These are phyloP conservation scores for Rhazya stricta DNA, from an alignment of 257 asterid genomes.

Conservation along the genomic window DNA sequence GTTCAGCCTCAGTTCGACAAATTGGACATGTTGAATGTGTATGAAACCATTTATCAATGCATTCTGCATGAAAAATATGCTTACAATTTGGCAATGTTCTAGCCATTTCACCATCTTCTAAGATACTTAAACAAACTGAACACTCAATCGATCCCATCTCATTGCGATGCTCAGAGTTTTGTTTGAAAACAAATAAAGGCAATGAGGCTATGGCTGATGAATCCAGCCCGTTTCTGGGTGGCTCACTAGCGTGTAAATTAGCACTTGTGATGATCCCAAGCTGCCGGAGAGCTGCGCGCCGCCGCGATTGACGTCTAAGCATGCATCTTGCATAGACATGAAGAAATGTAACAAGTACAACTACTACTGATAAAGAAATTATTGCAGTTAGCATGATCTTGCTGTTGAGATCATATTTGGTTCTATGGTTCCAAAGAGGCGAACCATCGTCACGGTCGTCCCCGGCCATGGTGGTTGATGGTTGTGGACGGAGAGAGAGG, in stretches of 20 bases:
- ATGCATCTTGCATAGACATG: slow-evolving; percentile 63
- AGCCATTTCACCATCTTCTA: slow-evolving; percentile 65
- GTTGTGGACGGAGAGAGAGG: neutral
- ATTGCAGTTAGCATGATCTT: slow-evolving; percentile 75
- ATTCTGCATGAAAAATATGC: slow-evolving; percentile 68
- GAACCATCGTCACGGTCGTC: slow-evolving; percentile 18
- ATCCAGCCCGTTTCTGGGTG: slow-evolving; percentile 53
- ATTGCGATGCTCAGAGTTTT: neutral
- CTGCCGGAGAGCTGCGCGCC: slow-evolving; percentile 35
- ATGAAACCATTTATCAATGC: slow-evolving; percentile 67
- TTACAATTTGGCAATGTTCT: slow-evolving; percentile 68
- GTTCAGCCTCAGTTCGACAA: slow-evolving; percentile 68
- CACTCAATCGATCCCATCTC: slow-evolving; percentile 41
- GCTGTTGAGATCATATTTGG: slow-evolving; percentile 35
- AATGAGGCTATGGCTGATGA: slow-evolving; percentile 44
- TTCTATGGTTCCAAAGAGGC: neutral
- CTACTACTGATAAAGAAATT: slow-evolving; percentile 53
- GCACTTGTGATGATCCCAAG: slow-evolving; percentile 30
- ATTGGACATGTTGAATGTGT: slow-evolving; percentile 71
- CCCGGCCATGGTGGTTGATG: slow-evolving; percentile 29
- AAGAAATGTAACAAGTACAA: slow-evolving; percentile 49
- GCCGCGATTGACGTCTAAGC: slow-evolving; percentile 69
- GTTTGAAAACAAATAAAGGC: slow-evolving; percentile 43
- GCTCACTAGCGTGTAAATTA: slow-evolving; percentile 25
- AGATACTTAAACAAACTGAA: slow-evolving; percentile 52